Conservation (phyloP, 257 asterid genomes). For the Nicotiana benthamiana region DNA sequence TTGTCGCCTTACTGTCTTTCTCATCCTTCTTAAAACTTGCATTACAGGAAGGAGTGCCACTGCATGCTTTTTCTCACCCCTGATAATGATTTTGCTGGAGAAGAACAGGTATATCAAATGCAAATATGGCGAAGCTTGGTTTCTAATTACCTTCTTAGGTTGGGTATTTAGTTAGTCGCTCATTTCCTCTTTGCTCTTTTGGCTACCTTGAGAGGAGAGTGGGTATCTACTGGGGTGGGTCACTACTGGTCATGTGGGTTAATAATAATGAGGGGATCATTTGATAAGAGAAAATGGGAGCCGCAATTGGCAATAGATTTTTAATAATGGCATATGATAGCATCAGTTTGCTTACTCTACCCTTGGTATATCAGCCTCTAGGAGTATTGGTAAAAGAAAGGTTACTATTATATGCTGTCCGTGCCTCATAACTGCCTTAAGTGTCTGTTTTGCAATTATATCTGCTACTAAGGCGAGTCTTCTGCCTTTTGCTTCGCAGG, state of each 20-base stretch:
- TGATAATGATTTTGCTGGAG: slow-evolving; percentile 88
- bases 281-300: not conserved
- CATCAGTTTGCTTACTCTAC: not conserved
- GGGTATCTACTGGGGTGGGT: not conserved
- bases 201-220: not conserved
- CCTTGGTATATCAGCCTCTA: not conserved
- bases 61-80: slow-evolving; percentile 92
- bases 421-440: not conserved
- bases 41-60: slow-evolving; percentile 83
- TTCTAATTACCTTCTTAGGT: not conserved
- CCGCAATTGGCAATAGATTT: not conserved
- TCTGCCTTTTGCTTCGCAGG: slow-evolving; percentile 35
- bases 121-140: not conserved
- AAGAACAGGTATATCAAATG: slow-evolving; percentile 59
- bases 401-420: not conserved
- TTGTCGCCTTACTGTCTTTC: not conserved
- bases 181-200: not conserved
- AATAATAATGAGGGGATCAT: not conserved
- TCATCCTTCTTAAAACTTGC: not conserved
- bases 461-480: not conserved
- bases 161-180: not conserved
- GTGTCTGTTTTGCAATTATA: not conserved
- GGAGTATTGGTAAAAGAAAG: not conserved
- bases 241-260: not conserved
- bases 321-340: not conserved